Base-by-base conservation (phyloP, 345 rosid species). In the Viola odorata region DNA sequence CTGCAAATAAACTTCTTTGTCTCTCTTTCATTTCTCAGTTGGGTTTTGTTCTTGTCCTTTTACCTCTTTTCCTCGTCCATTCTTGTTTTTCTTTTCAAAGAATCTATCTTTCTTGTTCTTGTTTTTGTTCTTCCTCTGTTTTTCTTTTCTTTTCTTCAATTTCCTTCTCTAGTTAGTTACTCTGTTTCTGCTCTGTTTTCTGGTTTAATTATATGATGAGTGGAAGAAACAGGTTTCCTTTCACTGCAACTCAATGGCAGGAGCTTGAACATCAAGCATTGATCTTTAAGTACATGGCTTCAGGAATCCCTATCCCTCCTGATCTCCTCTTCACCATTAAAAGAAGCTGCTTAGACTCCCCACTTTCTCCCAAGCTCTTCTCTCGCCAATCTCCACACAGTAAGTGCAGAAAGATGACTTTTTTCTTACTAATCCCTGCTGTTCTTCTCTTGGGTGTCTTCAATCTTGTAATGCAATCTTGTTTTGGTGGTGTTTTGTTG, bases 201-300 rank as follows among this genome's bases (percentile, higher is more conserved):
- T 38, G 13, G 58, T 11, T 8, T 12, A 7, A 9, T 17, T 45
- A 16, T 3, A 63, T 61, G 47, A 77, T 66, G 75, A 81, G 54
- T 16, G 82, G 67, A 45, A 69, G 82, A 58, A 77, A 58, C 67
- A 85, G 77, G 57, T 78, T 79, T 53, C 95, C 88, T 42, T 87
- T 90, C 84, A 90, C 95, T 44, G 75, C 88, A 13, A 73, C 84
- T 71, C 97, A 90, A 44, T 87, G 88, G 90, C 92, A 90, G 77
- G 97, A 90, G 77, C 95, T 90, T 64, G 95, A 90, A 57, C 91
- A 87, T 62, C 97, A 90, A 82, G 88, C 92, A 53, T 75, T 90
- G 44, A 80, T 87, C 64, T 90, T 76, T 72, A 90, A 87, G 79
- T 87, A 87, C 75, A 81, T 90, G 83, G 81, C 75, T 6, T 81